phyloP scores from a whole-genome alignment of 192 early-diverging fungal genomes.

The Gigaspora rosea region DNA sequence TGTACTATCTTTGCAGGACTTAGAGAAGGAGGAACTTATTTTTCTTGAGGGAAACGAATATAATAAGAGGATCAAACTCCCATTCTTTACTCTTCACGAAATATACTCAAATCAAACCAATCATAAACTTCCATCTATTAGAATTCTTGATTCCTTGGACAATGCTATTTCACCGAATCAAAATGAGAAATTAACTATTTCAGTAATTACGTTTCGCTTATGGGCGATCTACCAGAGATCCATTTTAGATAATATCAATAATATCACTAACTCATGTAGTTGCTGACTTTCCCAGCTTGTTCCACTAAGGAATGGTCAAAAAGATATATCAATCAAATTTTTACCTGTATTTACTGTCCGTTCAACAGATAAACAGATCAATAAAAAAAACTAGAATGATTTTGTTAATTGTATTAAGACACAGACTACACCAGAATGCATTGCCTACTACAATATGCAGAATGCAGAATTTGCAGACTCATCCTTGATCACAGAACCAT shows the following conservation, averaged over 20 bases:
- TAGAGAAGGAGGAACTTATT: constrained; percentile 10
- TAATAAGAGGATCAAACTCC: not conserved
- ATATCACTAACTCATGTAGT: not conserved
- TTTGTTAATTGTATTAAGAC: not conserved
- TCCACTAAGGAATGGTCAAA: not conserved
- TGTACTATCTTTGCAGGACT: constrained; percentile 4
- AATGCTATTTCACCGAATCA: constrained; percentile 1
- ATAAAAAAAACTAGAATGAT: not conserved
- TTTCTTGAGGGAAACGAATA: not conserved
- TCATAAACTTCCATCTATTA: not conserved
- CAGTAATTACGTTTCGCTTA: constrained; percentile 1
- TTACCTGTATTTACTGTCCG: constrained; percentile 9
- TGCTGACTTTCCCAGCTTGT: not conserved
- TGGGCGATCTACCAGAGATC: constrained; percentile 17
- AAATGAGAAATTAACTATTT: constrained; percentile 16
- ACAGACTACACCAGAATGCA: not conserved
- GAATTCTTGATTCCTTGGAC: constrained; percentile 1
- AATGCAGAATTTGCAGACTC: not conserved
- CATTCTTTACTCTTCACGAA: constrained; percentile 13
- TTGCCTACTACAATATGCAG: not conserved
- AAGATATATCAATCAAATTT: not conserved
- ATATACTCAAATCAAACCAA: not conserved
- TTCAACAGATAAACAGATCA: constrained; percentile 12
- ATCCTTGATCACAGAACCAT: constrained; percentile 1
- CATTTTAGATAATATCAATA: not conserved